These are phyloP conservation scores for Lophium mytilinum DNA, from an alignment of 495 filamentous ascomycete genomes.

Conservation along the genomic window DNA sequence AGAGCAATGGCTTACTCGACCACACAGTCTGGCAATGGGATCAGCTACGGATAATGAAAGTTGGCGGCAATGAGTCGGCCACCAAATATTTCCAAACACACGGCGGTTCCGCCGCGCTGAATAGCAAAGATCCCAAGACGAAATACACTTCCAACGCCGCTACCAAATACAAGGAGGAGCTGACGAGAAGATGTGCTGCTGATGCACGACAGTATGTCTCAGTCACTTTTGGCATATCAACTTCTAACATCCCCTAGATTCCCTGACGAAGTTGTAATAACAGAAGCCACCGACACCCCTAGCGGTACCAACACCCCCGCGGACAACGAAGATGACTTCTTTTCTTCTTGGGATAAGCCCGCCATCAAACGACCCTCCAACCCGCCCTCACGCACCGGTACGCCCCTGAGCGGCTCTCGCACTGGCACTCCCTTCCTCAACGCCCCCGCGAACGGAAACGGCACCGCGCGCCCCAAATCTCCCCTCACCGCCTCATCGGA, in stretches of 20 bases:
- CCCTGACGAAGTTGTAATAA: conserved; percentile 79
- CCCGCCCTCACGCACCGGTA: conserved; percentile 82
- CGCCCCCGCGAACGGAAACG: conserved; percentile 59
- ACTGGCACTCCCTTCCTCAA: conserved; percentile 85
- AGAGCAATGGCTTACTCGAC: conserved; percentile 13
- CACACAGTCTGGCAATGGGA: conserved; percentile 98
- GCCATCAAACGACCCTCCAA: conserved; percentile 94
- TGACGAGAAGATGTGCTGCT: conserved; percentile 69
- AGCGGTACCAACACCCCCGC: conserved; percentile 64
- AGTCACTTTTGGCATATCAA: not conserved
- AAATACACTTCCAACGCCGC: conserved; percentile 91
- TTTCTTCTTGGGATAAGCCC: conserved; percentile 97
- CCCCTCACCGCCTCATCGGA: conserved; percentile 56
- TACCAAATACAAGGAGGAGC: conserved; percentile 92
- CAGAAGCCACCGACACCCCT: conserved; percentile 53
- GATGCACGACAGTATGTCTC: conserved; percentile 68
- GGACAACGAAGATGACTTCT: conserved; percentile 88
- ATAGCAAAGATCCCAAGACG: conserved; percentile 90
- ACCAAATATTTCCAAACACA: conserved; percentile 97
- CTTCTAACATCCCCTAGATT: conserved; percentile 45
- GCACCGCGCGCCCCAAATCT: conserved; percentile 64
- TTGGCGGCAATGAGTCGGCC: conserved; percentile 94
- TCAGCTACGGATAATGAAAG: conserved; percentile 95
- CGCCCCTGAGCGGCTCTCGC: conserved; percentile 72
- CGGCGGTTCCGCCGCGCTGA: conserved; percentile 84